Evolutionary conservation across 164 flowering plant species (phyloP).

Genomic region (Chimonanthus salicifolius): DNA sequence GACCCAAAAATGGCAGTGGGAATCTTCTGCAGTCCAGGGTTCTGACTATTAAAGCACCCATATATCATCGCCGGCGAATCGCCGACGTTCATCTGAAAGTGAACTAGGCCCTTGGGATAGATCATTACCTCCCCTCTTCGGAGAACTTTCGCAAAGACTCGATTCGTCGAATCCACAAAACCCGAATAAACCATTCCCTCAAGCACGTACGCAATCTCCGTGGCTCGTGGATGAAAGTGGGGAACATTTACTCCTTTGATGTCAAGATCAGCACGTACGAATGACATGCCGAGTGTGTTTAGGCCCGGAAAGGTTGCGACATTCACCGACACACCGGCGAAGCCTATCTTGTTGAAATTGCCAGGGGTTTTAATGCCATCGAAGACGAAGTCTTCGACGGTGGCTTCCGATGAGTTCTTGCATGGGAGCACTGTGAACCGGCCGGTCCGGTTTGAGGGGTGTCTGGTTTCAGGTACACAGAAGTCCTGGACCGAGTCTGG

Average conservation of each 20-base stretch:
- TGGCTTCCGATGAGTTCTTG: slow-evolving; percentile 46
- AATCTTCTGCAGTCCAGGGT: slow-evolving; percentile 54
- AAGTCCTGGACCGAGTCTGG: slow-evolving; percentile 61
- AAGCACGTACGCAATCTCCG: slow-evolving; percentile 46
- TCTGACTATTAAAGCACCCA: slow-evolving; percentile 65
- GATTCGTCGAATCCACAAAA: slow-evolving; percentile 52
- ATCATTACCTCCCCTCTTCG: slow-evolving; percentile 70
- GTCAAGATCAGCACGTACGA: slow-evolving; percentile 55
- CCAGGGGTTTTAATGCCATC: slow-evolving; percentile 44
- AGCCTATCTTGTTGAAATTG: slow-evolving; percentile 36
- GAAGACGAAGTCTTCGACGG: slow-evolving; percentile 53
- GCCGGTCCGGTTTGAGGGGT: slow-evolving; percentile 3
- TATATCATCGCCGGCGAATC: slow-evolving; percentile 39
- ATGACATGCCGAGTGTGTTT: slow-evolving; percentile 71
- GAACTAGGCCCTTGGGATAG: slow-evolving; percentile 56
- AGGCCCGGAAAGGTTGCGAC: slow-evolving; percentile 54
- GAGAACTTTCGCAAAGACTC: slow-evolving; percentile 45
- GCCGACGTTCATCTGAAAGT: slow-evolving; percentile 75
- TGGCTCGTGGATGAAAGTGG: slow-evolving; percentile 68
- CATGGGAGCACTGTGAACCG: slow-evolving; percentile 27
- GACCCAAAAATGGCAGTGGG: slow-evolving; percentile 60
- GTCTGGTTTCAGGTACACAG: slow-evolving; percentile 42
- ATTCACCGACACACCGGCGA: slow-evolving; percentile 34
- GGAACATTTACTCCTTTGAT: slow-evolving; percentile 54
- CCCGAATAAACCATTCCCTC: slow-evolving; percentile 61